Evolutionary conservation across 2,329 filamentous ascomycete species (phyloP).

Genomic region (Bipolaris oryzae): DNA sequence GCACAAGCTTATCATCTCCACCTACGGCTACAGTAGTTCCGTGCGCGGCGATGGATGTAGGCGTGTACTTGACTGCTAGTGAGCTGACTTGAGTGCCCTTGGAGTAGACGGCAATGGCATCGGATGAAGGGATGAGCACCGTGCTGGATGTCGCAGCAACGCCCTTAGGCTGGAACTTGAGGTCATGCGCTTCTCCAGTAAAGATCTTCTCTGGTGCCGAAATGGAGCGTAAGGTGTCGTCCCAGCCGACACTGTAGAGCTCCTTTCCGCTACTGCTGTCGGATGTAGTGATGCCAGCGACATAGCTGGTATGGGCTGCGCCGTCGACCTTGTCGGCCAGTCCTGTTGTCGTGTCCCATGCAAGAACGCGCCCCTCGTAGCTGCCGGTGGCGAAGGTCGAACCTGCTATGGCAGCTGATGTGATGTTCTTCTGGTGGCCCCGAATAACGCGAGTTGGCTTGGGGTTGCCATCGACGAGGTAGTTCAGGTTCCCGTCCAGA

Average conservation of each 20-base stretch:
- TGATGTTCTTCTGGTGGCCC: slow-evolving; percentile 91
- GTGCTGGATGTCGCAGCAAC: slow-evolving; percentile 63
- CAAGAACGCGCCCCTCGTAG: slow-evolving; percentile 85
- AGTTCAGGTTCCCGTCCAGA: slow-evolving; percentile 86
- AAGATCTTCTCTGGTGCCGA: slow-evolving; percentile 79
- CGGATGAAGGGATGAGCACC: slow-evolving; percentile 59
- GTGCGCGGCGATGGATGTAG: slow-evolving; percentile 74
- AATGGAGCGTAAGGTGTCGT: slow-evolving; percentile 83
- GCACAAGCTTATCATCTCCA: slow-evolving; percentile 73
- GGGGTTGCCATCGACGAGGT: slow-evolving; percentile 74
- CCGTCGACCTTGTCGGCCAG: slow-evolving; percentile 75
- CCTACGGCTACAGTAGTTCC: slow-evolving; percentile 76
- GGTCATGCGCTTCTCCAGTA: slow-evolving; percentile 68
- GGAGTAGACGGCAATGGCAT: slow-evolving; percentile 65
- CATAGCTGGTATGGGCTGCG: slow-evolving; percentile 81
- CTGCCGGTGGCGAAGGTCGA: slow-evolving; percentile 85
- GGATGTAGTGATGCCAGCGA: slow-evolving; percentile 71
- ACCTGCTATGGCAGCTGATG: slow-evolving; percentile 68
- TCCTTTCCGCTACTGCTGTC: slow-evolving; percentile 48
- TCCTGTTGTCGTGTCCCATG: slow-evolving; percentile 79
- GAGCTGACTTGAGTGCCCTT: slow-evolving; percentile 66
- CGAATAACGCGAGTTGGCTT: slow-evolving; percentile 75
- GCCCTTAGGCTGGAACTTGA: slow-evolving; percentile 81
- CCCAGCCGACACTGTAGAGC: slow-evolving; percentile 91
- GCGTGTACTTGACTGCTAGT: slow-evolving; percentile 65